Base-by-base conservation (phyloP, 1,284 basidiomycete genomes). In the Leccinum huronense region DNA sequence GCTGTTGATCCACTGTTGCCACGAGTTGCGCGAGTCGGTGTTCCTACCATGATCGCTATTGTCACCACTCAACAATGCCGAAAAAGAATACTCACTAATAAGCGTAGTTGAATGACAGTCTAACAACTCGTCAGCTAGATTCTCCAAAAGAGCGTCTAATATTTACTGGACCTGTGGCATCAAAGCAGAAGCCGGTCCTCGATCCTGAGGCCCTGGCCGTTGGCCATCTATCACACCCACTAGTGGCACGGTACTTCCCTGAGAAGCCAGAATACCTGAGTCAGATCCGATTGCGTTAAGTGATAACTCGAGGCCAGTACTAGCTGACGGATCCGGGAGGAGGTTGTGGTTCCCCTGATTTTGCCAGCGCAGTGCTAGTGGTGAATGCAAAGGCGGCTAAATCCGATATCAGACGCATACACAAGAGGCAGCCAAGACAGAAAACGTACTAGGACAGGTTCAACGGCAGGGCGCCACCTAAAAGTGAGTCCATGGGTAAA, bases 1-100 rank as follows among this genome's bases (percentile, higher is more conserved):
- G 82, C 67, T 91, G 89, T 68, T 93, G 90, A 58, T 90, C 86
- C 9, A 90, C 83, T 19, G 89, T 88, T 0, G 89, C 23, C 23
- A 27, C 89, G 16, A 84, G 77, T 72, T 90, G 88, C 2, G 88
- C 88, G 3, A 84, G 76, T 3, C 87, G 87, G 71, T 89, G 90
- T 79, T 91, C 88, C 90, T 92, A 67, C n/a, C 51, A 31, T 56
- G 57, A 53, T 48, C 68, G 38, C 59, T 65, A 59, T 58, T 60
- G 60, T 56, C 38, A 40, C 51, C 38, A n/a, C 38, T 30, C 27
- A 3, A 57, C 48, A 16, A 61, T n/a, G 8, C 48, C 23, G 14
- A 53, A 5, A 31, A 48, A 7, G 13, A 3, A 59, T 38, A 51
- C 23, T 27, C 23, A 27, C 23, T 27, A 27, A 27, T 27, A 27